A percentile compares a stretch with the other conserved stretches of the same genome.
Conservation (phyloP, 176 grass and related monocot species). For the Zoysia pacifica region DNA sequence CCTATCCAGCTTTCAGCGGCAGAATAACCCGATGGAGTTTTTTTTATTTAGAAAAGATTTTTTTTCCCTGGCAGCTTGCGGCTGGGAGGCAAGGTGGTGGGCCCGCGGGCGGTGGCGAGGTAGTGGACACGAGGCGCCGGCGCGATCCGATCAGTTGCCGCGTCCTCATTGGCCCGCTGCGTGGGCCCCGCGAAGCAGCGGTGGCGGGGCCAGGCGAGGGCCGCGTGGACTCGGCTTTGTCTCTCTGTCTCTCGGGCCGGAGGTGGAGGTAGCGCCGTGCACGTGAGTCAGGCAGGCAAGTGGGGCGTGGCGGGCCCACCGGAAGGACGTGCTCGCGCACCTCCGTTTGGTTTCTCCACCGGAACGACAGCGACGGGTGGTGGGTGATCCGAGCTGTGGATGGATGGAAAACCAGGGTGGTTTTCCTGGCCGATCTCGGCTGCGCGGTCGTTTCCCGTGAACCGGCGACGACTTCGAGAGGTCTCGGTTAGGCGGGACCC, state of each 20-base stretch:
- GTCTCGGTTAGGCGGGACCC: no score
- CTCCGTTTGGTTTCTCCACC: no score
- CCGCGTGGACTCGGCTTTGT: not conserved
- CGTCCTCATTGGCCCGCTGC: slow-evolving; percentile 23
- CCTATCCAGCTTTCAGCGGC: not conserved
- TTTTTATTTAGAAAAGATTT: no score
- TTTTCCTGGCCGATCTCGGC: no score
- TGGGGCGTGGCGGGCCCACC: no score
- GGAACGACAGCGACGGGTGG: no score
- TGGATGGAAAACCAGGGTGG: no score
- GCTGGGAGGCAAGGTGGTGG: slow-evolving; percentile 48
- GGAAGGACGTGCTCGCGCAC: no score
- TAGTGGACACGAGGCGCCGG: slow-evolving; percentile 52
- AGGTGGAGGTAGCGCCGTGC: not conserved
- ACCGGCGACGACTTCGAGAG: no score
- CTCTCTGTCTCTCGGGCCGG: not conserved
- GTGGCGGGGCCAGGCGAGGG: not conserved
- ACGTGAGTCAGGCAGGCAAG: not conserved
- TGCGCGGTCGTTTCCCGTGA: no score
- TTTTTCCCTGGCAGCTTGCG: slow-evolving; percentile 27
- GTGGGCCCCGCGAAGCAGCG: not conserved
- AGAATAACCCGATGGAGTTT: not conserved
- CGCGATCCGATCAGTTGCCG: slow-evolving; percentile 56
- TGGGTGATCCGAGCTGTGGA: no score
- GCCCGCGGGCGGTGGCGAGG: slow-evolving; percentile 35